Percentiles rank a stretch among this genome's conserved stretches.
phyloP scores from a whole-genome alignment of 139 green algal species.

The Chlamydomonas schloesseri region DNA sequence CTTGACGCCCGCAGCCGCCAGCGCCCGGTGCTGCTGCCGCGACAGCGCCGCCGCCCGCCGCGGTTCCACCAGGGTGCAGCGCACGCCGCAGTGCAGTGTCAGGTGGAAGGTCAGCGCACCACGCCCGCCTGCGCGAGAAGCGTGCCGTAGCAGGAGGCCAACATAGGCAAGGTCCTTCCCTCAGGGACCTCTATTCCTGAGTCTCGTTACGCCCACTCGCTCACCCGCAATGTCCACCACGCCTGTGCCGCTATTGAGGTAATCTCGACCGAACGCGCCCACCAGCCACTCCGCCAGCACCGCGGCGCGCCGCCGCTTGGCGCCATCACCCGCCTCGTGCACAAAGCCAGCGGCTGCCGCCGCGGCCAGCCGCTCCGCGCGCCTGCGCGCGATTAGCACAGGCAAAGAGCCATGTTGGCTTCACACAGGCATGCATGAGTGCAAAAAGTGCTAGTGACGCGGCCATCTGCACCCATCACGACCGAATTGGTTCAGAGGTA shows the following conservation, averaged over 20 bases:
- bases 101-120: constrained; percentile 78
- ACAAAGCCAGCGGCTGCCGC: constrained; percentile 41
- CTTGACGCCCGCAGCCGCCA: background rate
- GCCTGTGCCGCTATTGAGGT: constrained; percentile 59
- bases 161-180: background rate
- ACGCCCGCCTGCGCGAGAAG: constrained; percentile 42
- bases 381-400: constrained; percentile 19
- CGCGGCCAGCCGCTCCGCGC: constrained; percentile 29
- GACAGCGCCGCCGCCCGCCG: constrained; percentile 61
- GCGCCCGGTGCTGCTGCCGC: constrained; percentile 39
- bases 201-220: background rate
- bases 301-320: constrained; percentile 59
- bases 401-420: background rate
- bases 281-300: constrained; percentile 74
- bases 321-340: constrained; percentile 38
- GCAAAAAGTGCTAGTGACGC: too few species aligned
- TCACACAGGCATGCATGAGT: background rate
- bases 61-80: constrained; percentile 76
- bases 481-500: too few species aligned
- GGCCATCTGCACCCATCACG: too few species aligned
- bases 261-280: constrained; percentile 60
- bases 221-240: constrained; percentile 81
- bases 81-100: constrained; percentile 46
- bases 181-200: too few species aligned
- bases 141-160: background rate